A percentile compares a stretch with the other conserved stretches of the same genome.
Evolutionary conservation across 257 asterid species (phyloP).

Genomic region (Nicotiana knightiana): DNA sequence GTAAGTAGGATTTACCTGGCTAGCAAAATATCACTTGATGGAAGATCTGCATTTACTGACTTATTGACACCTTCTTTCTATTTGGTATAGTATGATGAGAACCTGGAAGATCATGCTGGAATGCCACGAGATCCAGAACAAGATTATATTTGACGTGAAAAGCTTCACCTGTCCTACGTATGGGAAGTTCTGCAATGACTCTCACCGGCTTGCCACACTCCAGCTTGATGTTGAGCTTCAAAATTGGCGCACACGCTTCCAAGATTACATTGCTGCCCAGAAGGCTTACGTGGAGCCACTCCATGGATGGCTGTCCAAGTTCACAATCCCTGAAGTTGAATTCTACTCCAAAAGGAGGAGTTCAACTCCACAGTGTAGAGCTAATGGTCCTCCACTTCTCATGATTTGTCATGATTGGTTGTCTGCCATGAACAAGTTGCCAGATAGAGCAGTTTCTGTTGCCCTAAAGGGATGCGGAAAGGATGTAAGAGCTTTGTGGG

Average conservation of each 20-base stretch:
- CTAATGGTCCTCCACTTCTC: conserved; percentile 64
- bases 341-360: conserved; percentile 30
- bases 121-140: conserved; percentile 83
- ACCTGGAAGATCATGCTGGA: conserved; percentile 77
- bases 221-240: conserved; percentile 82
- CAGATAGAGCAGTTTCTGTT: conserved; percentile 49
- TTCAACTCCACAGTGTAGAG: conserved; percentile 19
- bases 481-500: conserved; percentile 79
- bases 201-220: conserved; percentile 72
- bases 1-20: conserved; percentile 29
- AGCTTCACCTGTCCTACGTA: conserved; percentile 66
- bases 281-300: conserved; percentile 58
- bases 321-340: conserved; percentile 49
- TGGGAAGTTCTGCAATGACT: conserved; percentile 76
- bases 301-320: conserved; percentile 75
- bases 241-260: conserved; percentile 76
- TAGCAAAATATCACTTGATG: neutral
- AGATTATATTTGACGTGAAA: conserved; percentile 70
- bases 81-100: conserved; percentile 59
- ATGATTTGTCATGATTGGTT: conserved; percentile 59
- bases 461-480: conserved; percentile 63
- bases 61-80: neutral
- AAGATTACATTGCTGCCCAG: conserved; percentile 52
- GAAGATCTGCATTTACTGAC: neutral
- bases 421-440: conserved; percentile 48